Evolutionary conservation across 2,329 filamentous ascomycete genomes (phyloP).

Genomic region (Fusarium beomiforme): DNA sequence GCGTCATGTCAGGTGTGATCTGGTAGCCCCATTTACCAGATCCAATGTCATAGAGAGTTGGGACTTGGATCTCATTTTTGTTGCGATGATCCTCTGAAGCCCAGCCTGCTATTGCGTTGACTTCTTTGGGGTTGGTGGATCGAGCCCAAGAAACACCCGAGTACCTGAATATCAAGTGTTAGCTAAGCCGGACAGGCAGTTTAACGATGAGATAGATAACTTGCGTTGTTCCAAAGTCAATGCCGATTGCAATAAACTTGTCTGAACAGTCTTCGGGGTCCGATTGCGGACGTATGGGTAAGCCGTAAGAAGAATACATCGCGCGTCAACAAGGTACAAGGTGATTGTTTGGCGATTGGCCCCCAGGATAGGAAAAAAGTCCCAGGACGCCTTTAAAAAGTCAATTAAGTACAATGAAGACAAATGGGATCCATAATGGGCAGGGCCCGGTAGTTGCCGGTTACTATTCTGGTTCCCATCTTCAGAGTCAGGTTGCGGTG

Average conservation of each 20-base stretch:
- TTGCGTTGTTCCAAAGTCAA: conserved; percentile 1
- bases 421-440: too few species aligned
- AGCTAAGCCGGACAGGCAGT: rapidly evolving
- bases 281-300: not conserved
- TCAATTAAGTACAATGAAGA: not conserved
- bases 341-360: not conserved
- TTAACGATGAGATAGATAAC: rapidly evolving
- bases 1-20: conserved; percentile 9
- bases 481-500: not conserved
- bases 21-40: conserved; percentile 21
- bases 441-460: too few species aligned
- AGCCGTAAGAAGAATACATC: not conserved
- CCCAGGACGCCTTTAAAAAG: not conserved
- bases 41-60: conserved; percentile 12
- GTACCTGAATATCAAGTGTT: not conserved
- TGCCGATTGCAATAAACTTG: not conserved
- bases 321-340: not conserved
- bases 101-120: conserved; percentile 11
- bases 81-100: not conserved
- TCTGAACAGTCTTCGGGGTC: not conserved
- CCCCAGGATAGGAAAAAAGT: not conserved
- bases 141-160: conserved; percentile 21
- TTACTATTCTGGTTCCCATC: not conserved
- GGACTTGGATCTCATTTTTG: not conserved
- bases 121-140: not conserved